Conservation (phyloP, 2,329 filamentous ascomycete genomes). For the Talaromyces sp. region DNA sequence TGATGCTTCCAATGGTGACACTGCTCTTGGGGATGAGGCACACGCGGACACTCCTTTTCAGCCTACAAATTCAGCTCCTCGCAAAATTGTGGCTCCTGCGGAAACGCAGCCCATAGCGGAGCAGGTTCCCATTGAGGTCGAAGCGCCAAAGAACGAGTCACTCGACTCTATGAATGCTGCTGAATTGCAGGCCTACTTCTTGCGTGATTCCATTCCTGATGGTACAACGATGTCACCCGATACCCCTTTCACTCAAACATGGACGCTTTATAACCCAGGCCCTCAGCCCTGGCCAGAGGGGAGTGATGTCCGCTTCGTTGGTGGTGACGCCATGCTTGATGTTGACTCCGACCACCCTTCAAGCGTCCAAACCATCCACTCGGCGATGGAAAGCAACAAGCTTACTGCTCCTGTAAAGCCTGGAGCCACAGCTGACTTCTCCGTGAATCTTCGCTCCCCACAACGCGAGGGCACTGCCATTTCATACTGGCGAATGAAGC, state of each 20-base stretch:
- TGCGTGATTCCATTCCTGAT: slow-evolving; percentile 77
- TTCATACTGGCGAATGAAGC: slow-evolving; percentile 95
- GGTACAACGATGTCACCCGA: slow-evolving; percentile 72
- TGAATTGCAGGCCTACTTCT: slow-evolving; percentile 64
- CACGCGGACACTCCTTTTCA: slow-evolving; percentile 50
- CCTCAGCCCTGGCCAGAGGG: slow-evolving; percentile 80
- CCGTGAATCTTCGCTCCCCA: slow-evolving; percentile 81
- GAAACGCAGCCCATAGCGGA: slow-evolving; percentile 23
- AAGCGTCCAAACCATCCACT: slow-evolving; percentile 74
- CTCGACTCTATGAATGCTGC: neutral
- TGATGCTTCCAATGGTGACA: slow-evolving; percentile 67
- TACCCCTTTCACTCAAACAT: slow-evolving; percentile 82
- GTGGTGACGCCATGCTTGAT: slow-evolving; percentile 95
- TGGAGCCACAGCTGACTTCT: slow-evolving; percentile 78
- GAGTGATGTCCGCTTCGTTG: slow-evolving; percentile 86
- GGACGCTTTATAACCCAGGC: slow-evolving; percentile 87
- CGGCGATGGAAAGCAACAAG: slow-evolving; percentile 80
- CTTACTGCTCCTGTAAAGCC: slow-evolving; percentile 69
- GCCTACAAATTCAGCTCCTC: slow-evolving; percentile 1
- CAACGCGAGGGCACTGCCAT: slow-evolving; percentile 75
- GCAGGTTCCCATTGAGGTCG: slow-evolving; percentile 25
- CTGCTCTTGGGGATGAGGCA: slow-evolving; percentile 66
- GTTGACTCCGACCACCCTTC: slow-evolving; percentile 78
- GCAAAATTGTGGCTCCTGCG: slow-evolving; percentile 26
- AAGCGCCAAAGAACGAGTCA: slow-evolving; percentile 36